Percentiles rank a stretch among this genome's conserved stretches.
phyloP scores from a whole-genome alignment of 2,329 filamentous ascomycete genomes.

The Zymoseptoria pseudotritici region DNA sequence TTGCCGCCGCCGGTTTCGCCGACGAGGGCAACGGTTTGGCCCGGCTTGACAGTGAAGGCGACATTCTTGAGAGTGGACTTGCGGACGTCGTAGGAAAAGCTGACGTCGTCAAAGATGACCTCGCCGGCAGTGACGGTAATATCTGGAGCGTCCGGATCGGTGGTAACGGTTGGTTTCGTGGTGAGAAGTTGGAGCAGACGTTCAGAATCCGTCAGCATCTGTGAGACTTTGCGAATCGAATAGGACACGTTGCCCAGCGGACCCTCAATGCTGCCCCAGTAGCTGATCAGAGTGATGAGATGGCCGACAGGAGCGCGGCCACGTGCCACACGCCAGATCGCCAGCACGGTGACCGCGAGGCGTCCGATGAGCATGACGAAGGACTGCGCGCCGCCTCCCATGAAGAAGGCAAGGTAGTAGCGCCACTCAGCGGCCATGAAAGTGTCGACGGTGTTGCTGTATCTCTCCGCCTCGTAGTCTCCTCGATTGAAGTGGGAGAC shows the following conservation, averaged over 20 bases:
- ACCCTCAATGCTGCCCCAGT: slow-evolving; percentile 48
- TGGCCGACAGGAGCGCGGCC: slow-evolving; percentile 48
- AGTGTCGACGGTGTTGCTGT: slow-evolving; percentile 34
- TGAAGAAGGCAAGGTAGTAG: slow-evolving; percentile 25
- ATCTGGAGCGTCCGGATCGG: slow-evolving; percentile 39
- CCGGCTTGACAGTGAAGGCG: slow-evolving; percentile 43
- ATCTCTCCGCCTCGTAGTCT: slow-evolving; percentile 47
- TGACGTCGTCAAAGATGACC: slow-evolving; percentile 49
- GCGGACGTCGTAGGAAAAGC: slow-evolving; percentile 49
- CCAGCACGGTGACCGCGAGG: slow-evolving; percentile 44
- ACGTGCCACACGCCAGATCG: slow-evolving; percentile 46
- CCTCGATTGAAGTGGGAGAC: slow-evolving; percentile 54
- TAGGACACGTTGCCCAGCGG: slow-evolving; percentile 46
- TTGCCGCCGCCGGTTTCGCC: slow-evolving; percentile 58
- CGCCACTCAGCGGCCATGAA: slow-evolving; percentile 27
- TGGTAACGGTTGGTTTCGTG: slow-evolving; percentile 49
- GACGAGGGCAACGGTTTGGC: slow-evolving; percentile 53
- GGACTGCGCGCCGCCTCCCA: slow-evolving; percentile 37
- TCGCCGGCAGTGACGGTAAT: slow-evolving; percentile 42
- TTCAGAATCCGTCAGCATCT: slow-evolving; percentile 58
- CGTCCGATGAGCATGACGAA: slow-evolving; percentile 44
- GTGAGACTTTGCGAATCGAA: slow-evolving; percentile 42
- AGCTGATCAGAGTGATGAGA: slow-evolving; percentile 58
- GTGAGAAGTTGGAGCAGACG: slow-evolving; percentile 51
- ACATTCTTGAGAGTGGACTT: slow-evolving; percentile 46